Base-by-base conservation (phyloP, 163 green algal species). In the Scenedesmus sp. region DNA sequence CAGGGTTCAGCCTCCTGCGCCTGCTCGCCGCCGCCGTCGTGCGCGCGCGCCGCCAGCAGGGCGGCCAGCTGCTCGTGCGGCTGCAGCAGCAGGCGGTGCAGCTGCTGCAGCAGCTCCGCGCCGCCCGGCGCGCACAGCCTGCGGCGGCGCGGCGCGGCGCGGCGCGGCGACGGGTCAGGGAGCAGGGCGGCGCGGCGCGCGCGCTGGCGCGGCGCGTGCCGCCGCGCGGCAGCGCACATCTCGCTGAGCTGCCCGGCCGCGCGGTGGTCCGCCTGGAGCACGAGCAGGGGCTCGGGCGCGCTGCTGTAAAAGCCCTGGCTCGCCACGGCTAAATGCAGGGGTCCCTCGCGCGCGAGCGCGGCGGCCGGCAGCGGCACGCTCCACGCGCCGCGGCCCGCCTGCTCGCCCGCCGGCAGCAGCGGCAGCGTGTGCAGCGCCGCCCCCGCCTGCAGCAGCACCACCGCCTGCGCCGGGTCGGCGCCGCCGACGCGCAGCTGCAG, bases 61-160 rank as follows among this genome's bases (percentile, higher is more conserved):
- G 14, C 28, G 3, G 39, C 28, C 56, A 64, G 56, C 56, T 64
- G 36, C 28, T 64, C 28, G 28, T 64, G 56, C 1, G 56, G 56
- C 56, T 64, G 56, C 56, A 64, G 56, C 56, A 64, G 56, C 56
- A 64, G 11, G 3, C 28, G 36, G 56, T 64, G 56, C 56, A 64
- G 56, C 56, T 29, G 39, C 14, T 28, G 39, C 56, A 64, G 56
- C 56, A 64, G 26, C 28, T 28, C 28, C 1, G 39, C 28, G 9
- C 56, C 56, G 11, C 22, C 10, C 10, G 56, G 26, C 24, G 28
- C 56, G 13, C 28, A 14, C 9, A 64, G 36, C 56, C 56, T 64
- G 56, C 56, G n/a, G n/a, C 28, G 9, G 0, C 15, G 56, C 28
- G 24, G 56, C 2, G 26, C 15, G 28, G n/a, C 28, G 15, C 22